Conservation (phyloP, 2,329 filamentous ascomycete genomes). For the Cladosporium velox region DNA sequence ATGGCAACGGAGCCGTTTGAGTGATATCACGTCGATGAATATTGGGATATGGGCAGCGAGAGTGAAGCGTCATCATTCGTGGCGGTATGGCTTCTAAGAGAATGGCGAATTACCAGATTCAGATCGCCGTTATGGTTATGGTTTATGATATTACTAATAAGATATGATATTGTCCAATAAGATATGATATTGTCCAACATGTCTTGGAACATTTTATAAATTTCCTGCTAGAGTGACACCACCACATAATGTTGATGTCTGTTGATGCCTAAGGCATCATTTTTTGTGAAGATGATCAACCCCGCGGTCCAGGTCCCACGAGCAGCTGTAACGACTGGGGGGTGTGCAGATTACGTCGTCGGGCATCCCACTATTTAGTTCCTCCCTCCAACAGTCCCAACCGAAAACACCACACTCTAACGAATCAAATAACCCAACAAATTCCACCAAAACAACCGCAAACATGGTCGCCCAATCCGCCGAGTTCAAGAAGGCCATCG, state of each 20-base stretch:
- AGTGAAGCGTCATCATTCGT: background rate
- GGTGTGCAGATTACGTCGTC: slow-evolving; percentile 14
- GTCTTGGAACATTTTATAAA: background rate
- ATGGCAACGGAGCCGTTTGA: background rate
- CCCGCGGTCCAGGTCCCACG: slow-evolving; percentile 3
- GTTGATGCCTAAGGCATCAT: background rate
- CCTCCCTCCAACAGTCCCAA: slow-evolving; percentile 11
- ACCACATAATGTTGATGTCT: background rate
- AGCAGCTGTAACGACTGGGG: background rate
- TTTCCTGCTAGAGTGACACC: background rate
- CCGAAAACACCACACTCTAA: background rate
- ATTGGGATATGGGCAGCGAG: background rate
- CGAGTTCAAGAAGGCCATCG: slow-evolving; percentile 79
- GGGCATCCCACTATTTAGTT: slow-evolving; percentile 16
- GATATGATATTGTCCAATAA: background rate
- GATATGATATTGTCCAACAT: background rate
- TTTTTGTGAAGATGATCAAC: slow-evolving; percentile 4
- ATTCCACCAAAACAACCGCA: background rate
- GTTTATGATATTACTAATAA: background rate
- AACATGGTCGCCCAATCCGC: slow-evolving; percentile 42
- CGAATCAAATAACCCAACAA: background rate
- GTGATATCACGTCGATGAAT: background rate
- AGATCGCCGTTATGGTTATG: background rate
- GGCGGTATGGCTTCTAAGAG: background rate
- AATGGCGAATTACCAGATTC: background rate